These are phyloP conservation scores for Cicer arietinum DNA, from an alignment of 306 rosid species.

Conservation along the genomic window DNA sequence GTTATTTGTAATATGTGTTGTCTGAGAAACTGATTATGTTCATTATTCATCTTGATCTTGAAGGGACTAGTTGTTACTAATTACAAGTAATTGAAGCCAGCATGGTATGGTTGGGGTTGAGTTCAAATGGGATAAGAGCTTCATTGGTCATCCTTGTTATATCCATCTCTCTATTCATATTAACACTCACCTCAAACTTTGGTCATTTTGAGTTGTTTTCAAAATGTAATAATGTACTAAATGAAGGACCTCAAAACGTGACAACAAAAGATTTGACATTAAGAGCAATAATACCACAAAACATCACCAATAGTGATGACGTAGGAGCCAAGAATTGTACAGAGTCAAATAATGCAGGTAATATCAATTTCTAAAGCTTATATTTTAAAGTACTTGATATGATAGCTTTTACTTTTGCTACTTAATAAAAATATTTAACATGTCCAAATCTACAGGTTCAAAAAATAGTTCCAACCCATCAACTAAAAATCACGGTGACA, in stretches of 20 bases:
- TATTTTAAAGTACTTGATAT: neutral
- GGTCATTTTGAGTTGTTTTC: constrained; percentile 19
- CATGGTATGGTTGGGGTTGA: neutral
- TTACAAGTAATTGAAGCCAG: constrained; percentile 2
- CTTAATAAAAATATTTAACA: neutral
- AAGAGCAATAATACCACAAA: neutral
- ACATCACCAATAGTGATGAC: neutral
- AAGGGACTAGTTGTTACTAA: neutral
- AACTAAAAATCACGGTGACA: neutral
- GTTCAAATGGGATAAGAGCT: constrained; percentile 11
- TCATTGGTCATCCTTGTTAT: neutral
- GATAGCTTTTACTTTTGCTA: neutral
- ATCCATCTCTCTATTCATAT: constrained; percentile 4
- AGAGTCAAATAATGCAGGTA: neutral
- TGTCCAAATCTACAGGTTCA: neutral
- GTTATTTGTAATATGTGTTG: neutral
- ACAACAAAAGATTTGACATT: neutral
- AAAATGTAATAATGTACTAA: neutral
- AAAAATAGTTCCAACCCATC: constrained; percentile 13
- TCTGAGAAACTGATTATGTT: neutral
- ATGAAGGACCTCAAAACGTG: neutral
- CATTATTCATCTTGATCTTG: neutral
- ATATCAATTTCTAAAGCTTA: neutral
- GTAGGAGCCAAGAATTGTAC: neutral
- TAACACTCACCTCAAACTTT: constrained; percentile 16